These are phyloP conservation scores for Plasmodium cynomolgi DNA, from an alignment of 169 alveolate genomes.

Conservation along the genomic window DNA sequence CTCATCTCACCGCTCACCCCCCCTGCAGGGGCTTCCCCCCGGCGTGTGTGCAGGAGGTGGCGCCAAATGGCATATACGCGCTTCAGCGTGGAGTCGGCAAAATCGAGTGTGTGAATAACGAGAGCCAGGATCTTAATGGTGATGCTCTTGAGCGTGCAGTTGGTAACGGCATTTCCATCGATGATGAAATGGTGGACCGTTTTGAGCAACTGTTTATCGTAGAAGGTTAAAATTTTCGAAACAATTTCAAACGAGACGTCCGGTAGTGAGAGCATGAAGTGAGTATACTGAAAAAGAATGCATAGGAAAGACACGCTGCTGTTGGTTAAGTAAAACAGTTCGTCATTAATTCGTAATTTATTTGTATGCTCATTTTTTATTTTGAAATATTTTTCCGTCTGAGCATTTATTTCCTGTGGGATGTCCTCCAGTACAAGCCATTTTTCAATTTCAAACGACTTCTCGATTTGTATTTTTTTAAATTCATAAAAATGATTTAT, in stretches of 20 bases:
- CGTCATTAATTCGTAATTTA: neutral
- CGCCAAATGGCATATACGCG: constrained; percentile 1
- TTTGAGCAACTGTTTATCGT: neutral
- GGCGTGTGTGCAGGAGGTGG: neutral
- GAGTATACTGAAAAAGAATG: constrained; percentile 3
- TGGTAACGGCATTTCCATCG: constrained; percentile 37
- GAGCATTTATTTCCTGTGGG: constrained; percentile 18
- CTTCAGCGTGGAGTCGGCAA: neutral
- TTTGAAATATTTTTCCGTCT: neutral
- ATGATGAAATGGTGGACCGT: constrained; percentile 1
- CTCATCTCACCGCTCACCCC: too few species aligned
- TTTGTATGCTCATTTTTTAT: constrained; percentile 13
- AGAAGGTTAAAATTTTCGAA: neutral
- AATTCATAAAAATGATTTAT: constrained; percentile 32
- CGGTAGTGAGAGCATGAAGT: constrained; percentile 4
- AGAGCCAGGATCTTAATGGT: constrained; percentile 21
- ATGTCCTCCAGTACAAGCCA: constrained; percentile 32
- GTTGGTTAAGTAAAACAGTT: constrained; percentile 21
- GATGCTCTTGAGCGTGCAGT: constrained; percentile 17
- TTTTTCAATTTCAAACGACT: constrained; percentile 35
- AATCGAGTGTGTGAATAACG: constrained; percentile 19
- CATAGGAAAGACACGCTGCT: constrained; percentile 17
- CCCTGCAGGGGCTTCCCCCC: neutral
- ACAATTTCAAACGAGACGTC: constrained; percentile 22
- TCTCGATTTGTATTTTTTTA: constrained; percentile 43